Evolutionary conservation across 257 asterid species (phyloP), one percentile per base, ranked within the genome.

Genomic region (Marsdenia floribunda): DNA sequence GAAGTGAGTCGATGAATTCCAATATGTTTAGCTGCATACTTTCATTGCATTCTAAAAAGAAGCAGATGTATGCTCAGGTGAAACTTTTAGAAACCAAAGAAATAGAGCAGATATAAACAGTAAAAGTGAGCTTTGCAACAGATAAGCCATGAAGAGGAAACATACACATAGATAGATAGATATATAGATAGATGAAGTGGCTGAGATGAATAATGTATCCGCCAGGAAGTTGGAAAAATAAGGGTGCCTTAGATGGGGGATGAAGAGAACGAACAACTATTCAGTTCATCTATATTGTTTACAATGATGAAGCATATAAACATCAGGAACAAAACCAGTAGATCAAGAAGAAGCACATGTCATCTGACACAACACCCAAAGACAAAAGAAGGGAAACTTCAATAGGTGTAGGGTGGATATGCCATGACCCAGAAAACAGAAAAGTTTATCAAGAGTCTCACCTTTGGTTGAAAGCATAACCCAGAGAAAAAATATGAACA

Each of bases 401-500:
- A 77, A 18, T 40, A 11, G 60, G 15, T 42, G 52, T 37, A 73
- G 22, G 47, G 38, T 46, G 73, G 5, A 49, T 47, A 42, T 13
- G 59, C 40, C 37, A 21, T 50, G 18, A 3, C 33, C 33, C 33
- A 29, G 33, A 29, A 29, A 29, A 29, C 33, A 29, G 64, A 24
- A 52, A 64, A 74, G 60, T 37, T 9, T 53, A 8, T 53, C 44
- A 68, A 71, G 46, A 19, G 79, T 66, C 82, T 79, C 84, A 91
- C 97, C 97, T 88, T 76, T 90, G 96, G 79, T 78, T 85, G 71
- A 76, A 80, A 78, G 85, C 90, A 77, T 80, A 81, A 53, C 88
- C 86, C 78, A 93, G 87, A 79, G 90, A 85, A 77, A 93, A 93
- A 70, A 88, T 79, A 80, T 91, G 98, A 69, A 85, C 86, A 50